Percentiles rank a stretch among this genome's conserved stretches.
phyloP scores from a whole-genome alignment of 73 alveolate genomes.

The Paramecium caudatum region DNA sequence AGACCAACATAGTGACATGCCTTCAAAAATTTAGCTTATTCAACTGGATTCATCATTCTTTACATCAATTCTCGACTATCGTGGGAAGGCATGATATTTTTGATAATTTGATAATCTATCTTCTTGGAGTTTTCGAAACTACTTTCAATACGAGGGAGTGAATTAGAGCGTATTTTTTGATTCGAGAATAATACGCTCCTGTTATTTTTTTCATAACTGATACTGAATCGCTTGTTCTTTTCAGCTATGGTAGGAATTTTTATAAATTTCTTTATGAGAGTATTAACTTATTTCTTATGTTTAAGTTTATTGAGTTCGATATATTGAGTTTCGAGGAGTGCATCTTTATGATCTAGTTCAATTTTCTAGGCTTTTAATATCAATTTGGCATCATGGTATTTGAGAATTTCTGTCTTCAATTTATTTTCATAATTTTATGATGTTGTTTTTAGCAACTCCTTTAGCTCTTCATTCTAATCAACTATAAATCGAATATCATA shows the following conservation, averaged over 20 bases:
- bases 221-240: constrained; percentile 54
- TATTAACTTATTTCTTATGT: background rate
- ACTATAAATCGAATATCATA: background rate
- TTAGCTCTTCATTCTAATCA: constrained; percentile 12
- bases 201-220: constrained; percentile 21
- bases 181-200: constrained; percentile 22
- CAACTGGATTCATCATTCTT: background rate
- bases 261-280: background rate
- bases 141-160: constrained; percentile 40
- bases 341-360: constrained; percentile 52
- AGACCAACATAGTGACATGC: constrained; percentile 42
- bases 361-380: constrained; percentile 29
- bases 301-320: background rate
- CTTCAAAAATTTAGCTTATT: background rate
- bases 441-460: background rate
- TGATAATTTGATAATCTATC: background rate
- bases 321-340: constrained; percentile 15
- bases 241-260: constrained; percentile 38
- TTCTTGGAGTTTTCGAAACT: background rate
- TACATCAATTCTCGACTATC: background rate
- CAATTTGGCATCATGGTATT: constrained; percentile 49
- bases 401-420: background rate
- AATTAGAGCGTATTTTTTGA: background rate
- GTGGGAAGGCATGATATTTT: background rate
- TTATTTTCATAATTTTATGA: background rate